Percentiles rank a stretch among this genome's conserved stretches.
These are phyloP conservation scores for Scenedesmus sp. DNA, from an alignment of 163 green algal species.

Conservation along the genomic window DNA sequence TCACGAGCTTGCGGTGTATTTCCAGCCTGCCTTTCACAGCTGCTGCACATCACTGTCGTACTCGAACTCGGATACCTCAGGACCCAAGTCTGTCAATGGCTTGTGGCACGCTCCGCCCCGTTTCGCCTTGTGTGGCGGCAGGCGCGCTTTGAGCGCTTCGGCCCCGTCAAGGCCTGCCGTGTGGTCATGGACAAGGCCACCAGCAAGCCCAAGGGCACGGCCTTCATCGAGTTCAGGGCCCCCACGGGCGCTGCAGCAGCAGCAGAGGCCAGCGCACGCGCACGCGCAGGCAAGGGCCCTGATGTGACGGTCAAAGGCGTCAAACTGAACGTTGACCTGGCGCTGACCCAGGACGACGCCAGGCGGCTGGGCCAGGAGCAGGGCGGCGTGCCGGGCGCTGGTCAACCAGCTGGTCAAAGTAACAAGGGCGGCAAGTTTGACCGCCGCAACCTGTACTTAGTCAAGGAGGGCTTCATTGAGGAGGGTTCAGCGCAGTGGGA, in stretches of 20 bases:
- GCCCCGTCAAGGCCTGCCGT: slow-evolving; percentile 75
- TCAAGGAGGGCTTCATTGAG: slow-evolving; percentile 90
- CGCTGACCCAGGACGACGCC: slow-evolving; percentile 83
- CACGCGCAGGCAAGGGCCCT: slow-evolving; percentile 69
- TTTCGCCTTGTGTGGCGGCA: not conserved
- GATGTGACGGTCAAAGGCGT: slow-evolving; percentile 81
- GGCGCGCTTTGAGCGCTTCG: slow-evolving; percentile 75
- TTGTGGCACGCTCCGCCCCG: not conserved
- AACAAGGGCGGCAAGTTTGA: slow-evolving; percentile 62
- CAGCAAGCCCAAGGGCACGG: slow-evolving; percentile 92
- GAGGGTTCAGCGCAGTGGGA: slow-evolving; percentile 85
- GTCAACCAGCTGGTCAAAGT: not conserved
- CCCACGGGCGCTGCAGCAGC: slow-evolving; percentile 44
- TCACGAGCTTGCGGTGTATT: too few relatives aligned
- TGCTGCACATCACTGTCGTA: too few relatives aligned
- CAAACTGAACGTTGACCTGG: slow-evolving; percentile 83
- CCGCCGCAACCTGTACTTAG: slow-evolving; percentile 91
- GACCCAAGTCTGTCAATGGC: not conserved
- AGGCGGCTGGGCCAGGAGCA: slow-evolving; percentile 70
- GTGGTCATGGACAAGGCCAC: slow-evolving; percentile 72
- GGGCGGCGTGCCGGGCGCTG: not conserved
- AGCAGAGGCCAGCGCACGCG: slow-evolving; percentile 60
- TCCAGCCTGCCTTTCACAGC: too few relatives aligned
- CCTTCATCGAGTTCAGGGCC: slow-evolving; percentile 94
- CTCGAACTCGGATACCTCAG: too few relatives aligned